These are phyloP conservation scores for Vitis rotundifolia DNA, from an alignment of 164 flowering plant genomes.

Conservation along the genomic window DNA sequence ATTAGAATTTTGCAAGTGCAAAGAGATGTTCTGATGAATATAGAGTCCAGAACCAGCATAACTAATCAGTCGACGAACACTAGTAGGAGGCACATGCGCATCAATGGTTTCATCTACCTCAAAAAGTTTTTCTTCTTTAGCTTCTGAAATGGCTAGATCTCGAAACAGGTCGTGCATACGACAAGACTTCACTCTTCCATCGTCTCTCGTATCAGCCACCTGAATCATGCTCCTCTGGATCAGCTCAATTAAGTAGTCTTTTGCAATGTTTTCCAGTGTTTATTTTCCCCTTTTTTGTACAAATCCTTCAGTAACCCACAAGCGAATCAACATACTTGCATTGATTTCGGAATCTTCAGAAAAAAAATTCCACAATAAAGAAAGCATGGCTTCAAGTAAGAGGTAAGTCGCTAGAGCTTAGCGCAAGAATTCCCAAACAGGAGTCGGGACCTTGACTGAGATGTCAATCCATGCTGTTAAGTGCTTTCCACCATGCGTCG, in stretches of 20 bases:
- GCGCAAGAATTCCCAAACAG: not conserved
- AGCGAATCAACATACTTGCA: not conserved
- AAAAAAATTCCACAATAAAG: not conserved
- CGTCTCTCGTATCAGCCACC: not conserved
- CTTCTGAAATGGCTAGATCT: constrained; percentile 2
- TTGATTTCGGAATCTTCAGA: not conserved
- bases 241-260: not conserved
- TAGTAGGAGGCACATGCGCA: not conserved
- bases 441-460: too few relatives aligned
- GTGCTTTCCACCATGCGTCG: not conserved
- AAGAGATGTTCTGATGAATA: not conserved
- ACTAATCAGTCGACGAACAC: not conserved
- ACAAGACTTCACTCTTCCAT: not conserved
- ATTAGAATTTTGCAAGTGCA: not conserved
- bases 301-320: not conserved
- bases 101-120: not conserved
- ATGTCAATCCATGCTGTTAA: not conserved
- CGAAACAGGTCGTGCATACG: not conserved
- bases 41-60: too few relatives aligned
- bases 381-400: not conserved
- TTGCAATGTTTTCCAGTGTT: not conserved
- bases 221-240: not conserved
- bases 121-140: not conserved
- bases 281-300: not conserved
- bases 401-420: not conserved